Percentiles rank a stretch among this genome's conserved stretches.
Evolutionary conservation across 257 asterid genomes (phyloP).

Genomic region (Nicotiana sylvestris): DNA sequence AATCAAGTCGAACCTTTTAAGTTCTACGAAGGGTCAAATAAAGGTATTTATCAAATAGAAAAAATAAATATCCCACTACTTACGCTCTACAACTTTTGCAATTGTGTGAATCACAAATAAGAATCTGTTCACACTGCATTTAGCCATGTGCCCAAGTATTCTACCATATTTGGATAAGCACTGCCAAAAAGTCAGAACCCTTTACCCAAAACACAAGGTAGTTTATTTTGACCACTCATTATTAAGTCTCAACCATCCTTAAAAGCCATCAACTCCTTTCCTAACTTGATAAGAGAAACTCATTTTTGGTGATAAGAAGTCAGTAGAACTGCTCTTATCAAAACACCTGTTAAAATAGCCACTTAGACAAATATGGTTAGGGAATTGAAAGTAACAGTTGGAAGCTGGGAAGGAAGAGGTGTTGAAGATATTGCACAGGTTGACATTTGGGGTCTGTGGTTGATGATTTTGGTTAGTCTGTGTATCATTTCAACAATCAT

Average conservation of each 20-base stretch:
- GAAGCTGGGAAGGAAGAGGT: conserved; percentile 22
- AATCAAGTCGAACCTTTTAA: neutral
- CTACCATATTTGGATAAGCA: conserved; percentile 7
- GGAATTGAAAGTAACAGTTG: conserved; percentile 10
- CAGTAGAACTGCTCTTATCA: conserved; percentile 5
- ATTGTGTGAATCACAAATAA: conserved; percentile 7
- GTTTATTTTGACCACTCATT: neutral
- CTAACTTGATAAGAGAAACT: conserved; percentile 1
- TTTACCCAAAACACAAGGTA: conserved; percentile 5
- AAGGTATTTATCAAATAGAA: neutral
- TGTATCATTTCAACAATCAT: conserved; percentile 22
- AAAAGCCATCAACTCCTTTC: neutral
- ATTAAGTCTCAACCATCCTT: conserved; percentile 4
- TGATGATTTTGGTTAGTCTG: conserved; percentile 18
- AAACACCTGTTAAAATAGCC: neutral
- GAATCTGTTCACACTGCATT: conserved; percentile 1
- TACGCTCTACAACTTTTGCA: neutral
- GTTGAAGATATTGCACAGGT: conserved; percentile 12
- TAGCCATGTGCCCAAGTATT: conserved; percentile 8
- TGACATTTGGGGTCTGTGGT: conserved; percentile 22
- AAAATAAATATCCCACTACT: neutral
- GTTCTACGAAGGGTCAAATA: neutral
- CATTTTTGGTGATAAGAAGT: neutral
- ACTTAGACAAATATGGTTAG: conserved; percentile 22
- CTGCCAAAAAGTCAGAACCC: neutral